phyloP scores from a whole-genome alignment of 2,329 filamentous ascomycete species.

The Botrytis medusae region DNA sequence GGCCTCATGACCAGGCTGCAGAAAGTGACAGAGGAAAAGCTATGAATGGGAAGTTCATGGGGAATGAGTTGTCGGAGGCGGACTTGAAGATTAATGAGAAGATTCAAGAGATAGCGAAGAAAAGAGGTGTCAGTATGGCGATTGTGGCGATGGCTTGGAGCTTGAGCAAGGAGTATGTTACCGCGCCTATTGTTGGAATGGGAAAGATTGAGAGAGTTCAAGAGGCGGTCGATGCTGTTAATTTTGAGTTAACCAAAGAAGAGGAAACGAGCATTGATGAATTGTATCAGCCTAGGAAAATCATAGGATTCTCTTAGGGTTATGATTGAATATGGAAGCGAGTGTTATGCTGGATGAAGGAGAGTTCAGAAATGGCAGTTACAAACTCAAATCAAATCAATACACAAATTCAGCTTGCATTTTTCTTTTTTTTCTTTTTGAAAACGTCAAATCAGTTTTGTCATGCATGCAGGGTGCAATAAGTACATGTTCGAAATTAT shows the following conservation, averaged over 20 bases:
- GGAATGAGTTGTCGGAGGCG: conserved; percentile 27
- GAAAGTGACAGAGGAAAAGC: conserved; percentile 25
- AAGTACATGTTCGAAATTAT: not conserved
- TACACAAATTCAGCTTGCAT: not conserved
- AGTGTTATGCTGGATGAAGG: not conserved
- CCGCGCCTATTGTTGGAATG: conserved; percentile 53
- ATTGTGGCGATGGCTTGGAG: conserved; percentile 60
- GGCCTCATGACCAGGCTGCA: conserved; percentile 26
- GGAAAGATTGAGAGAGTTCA: conserved; percentile 51
- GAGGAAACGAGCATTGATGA: conserved; percentile 55
- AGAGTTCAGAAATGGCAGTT: not conserved
- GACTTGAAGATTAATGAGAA: conserved; percentile 33
- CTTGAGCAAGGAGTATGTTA: conserved; percentile 39
- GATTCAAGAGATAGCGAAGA: conserved; percentile 47
- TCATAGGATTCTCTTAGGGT: not conserved
- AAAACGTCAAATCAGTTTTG: not conserved
- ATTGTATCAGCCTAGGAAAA: conserved; percentile 43
- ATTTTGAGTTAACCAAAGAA: conserved; percentile 49
- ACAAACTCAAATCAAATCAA: too few relatives aligned
- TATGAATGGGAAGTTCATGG: conserved; percentile 27
- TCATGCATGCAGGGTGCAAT: too few relatives aligned
- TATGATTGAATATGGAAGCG: not conserved
- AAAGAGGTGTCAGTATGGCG: conserved; percentile 58
- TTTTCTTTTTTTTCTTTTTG: too few relatives aligned
- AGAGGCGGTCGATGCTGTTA: conserved; percentile 49